Evolutionary conservation across 192 early-diverging fungal species (phyloP), one percentile per base, ranked within the genome.

Genomic region (Phycomyces blakesleeanus): DNA sequence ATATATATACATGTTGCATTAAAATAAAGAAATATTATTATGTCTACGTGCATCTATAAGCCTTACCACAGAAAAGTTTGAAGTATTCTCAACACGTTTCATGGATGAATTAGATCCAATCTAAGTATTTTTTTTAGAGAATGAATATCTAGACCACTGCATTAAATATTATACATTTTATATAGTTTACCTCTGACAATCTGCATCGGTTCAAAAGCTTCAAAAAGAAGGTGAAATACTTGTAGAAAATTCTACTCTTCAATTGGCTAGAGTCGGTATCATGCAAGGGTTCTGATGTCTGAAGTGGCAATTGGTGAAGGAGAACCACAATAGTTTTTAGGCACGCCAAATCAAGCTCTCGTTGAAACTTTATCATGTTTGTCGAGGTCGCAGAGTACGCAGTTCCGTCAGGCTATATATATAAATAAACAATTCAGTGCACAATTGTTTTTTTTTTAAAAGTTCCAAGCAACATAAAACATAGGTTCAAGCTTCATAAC

Each of bases 211-310:
- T 81, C 21, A 93, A 63, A 4, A 90, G 68, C 51, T 85, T 89
- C 37, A 93, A 60, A 59, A 93, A 91, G 61, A 92, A 93, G 6
- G 68, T 73, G 59, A 91, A 87, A 67, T 91, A 93, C 38, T 83
- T 82, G 55, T 79, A 79, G 60, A 93, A 90, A 22, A 87, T 67
- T 39, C 78, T 72, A 3, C 81, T 80, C 51, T 89, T 89, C 37
- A 83, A 77, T 52, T 80, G 76, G 34, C 76, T 71, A 54, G 77
- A 69, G 57, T 86, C 83, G 3, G 83, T 66, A 44, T 87, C 86
- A 38, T 76, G 77, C 0, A 74, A 64, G 15, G 69, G 65, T 22
- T 87, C 82, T 29, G 74, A 67, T 12, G 86, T 74, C 39, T 89
- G 88, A 14, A 94, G 63, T 16, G 90, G 89, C 11, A 94, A 70